Conservation (phyloP, 495 filamentous ascomycete genomes). For the Podospora conica region DNA sequence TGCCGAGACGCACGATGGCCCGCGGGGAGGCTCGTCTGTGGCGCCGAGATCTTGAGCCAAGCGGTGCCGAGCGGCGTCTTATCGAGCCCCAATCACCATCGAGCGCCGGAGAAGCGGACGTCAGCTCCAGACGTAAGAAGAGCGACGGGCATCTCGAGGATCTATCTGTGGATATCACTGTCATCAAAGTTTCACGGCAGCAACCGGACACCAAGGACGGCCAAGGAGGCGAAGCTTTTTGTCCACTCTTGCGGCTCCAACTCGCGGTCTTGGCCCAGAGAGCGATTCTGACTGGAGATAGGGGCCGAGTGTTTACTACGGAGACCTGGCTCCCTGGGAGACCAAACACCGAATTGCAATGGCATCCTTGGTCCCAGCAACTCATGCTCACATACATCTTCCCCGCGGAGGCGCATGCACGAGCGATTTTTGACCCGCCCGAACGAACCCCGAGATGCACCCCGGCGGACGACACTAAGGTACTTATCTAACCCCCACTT, state of each 20-base stretch:
- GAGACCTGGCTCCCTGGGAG: no score
- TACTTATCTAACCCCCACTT: not conserved
- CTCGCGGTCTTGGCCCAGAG: not conserved
- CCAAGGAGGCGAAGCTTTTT: constrained; percentile 5
- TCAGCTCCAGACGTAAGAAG: constrained; percentile 1
- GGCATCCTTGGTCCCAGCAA: not conserved
- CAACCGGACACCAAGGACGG: not conserved
- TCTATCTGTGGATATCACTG: not conserved
- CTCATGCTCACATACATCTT: not conserved
- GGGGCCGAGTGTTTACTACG: not conserved
- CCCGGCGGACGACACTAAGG: not conserved
- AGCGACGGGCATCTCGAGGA: not conserved
- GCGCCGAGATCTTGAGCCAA: constrained; percentile 3
- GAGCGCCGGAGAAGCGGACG: not conserved
- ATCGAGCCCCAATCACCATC: constrained; percentile 1
- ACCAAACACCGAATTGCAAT: no score
- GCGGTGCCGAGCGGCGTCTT: constrained; percentile 1
- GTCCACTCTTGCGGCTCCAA: not conserved
- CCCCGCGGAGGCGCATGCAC: not conserved
- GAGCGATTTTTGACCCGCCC: not conserved
- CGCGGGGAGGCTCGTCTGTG: not conserved
- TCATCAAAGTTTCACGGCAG: not conserved
- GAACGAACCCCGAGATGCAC: not conserved
- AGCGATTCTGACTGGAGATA: not conserved
- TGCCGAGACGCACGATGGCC: not conserved